Percentiles rank a stretch among this genome's conserved stretches.
phyloP scores from a whole-genome alignment of 2,329 filamentous ascomycete species.

The Xylaria sp. region DNA sequence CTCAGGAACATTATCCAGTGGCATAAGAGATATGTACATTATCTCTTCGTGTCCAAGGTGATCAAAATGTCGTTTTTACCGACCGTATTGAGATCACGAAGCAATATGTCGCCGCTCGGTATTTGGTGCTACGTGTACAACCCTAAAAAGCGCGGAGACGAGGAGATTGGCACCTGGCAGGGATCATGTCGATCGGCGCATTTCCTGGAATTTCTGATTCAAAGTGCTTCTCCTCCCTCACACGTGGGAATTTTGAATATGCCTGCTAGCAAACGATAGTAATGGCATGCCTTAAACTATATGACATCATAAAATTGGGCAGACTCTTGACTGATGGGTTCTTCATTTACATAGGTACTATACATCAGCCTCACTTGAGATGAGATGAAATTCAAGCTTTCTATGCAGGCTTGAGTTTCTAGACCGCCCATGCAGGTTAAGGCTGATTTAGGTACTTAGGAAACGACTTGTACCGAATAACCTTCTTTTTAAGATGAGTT shows the following conservation, averaged over 20 bases:
- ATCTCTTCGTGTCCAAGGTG: constrained; percentile 2
- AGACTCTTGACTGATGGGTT: neutral
- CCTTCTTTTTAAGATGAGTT: constrained; percentile 26
- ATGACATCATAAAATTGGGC: neutral
- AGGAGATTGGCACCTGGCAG: constrained; percentile 38
- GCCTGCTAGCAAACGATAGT: neutral
- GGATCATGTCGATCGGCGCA: constrained; percentile 50
- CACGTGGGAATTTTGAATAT: constrained; percentile 40
- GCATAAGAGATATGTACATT: neutral
- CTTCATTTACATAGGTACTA: neutral
- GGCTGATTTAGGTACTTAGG: neutral
- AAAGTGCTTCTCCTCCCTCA: constrained; percentile 40
- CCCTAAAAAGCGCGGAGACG: constrained; percentile 26
- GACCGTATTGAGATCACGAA: neutral
- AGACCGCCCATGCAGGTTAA: neutral
- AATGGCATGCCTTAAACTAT: neutral
- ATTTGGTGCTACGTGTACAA: constrained; percentile 24
- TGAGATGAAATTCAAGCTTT: neutral
- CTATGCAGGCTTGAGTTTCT: neutral
- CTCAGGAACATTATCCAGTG: neutral
- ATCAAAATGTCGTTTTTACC: neutral
- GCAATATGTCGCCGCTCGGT: constrained; percentile 30
- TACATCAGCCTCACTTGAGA: neutral
- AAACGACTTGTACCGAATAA: neutral
- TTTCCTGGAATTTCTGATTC: constrained; percentile 48